Percentiles rank a stretch among this genome's conserved stretches.
Conservation (phyloP, 148 eudicot species). For the Vaccinium vitisidaea region DNA sequence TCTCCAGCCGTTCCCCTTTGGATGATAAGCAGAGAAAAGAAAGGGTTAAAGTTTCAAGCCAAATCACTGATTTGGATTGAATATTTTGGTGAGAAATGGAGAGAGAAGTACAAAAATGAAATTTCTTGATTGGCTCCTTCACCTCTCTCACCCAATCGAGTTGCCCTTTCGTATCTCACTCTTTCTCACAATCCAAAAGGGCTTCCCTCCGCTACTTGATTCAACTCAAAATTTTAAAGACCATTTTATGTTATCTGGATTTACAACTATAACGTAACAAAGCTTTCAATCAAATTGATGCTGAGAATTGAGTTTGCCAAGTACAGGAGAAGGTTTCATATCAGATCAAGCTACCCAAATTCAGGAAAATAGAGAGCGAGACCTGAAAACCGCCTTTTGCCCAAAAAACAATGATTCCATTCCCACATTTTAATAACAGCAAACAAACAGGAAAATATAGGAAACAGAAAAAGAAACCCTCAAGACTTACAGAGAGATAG, state of each 20-base stretch:
- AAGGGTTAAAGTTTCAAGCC: no score
- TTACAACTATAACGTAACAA: not conserved
- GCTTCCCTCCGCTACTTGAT: not conserved
- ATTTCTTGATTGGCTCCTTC: no score
- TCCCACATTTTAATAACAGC: conserved; percentile 1
- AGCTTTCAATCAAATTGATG: not conserved
- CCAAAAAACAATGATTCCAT: not conserved
- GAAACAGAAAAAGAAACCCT: not conserved
- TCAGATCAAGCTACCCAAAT: not conserved
- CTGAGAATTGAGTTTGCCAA: not conserved
- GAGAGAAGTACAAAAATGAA: no score
- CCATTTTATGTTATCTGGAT: not conserved
- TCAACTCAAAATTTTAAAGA: not conserved
- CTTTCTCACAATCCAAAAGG: no score
- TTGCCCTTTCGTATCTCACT: no score
- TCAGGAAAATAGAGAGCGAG: not conserved
- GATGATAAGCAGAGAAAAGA: no score
- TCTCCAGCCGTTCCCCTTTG: not conserved
- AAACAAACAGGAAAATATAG: not conserved
- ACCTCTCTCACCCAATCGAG: no score
- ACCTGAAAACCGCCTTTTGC: not conserved
- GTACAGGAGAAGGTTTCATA: not conserved
- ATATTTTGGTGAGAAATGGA: no score
- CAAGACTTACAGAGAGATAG: conserved; percentile 47
- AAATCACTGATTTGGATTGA: no score